Evolutionary conservation across 139 green algal genomes (phyloP).

Genomic region (Nannochloris sp.): DNA sequence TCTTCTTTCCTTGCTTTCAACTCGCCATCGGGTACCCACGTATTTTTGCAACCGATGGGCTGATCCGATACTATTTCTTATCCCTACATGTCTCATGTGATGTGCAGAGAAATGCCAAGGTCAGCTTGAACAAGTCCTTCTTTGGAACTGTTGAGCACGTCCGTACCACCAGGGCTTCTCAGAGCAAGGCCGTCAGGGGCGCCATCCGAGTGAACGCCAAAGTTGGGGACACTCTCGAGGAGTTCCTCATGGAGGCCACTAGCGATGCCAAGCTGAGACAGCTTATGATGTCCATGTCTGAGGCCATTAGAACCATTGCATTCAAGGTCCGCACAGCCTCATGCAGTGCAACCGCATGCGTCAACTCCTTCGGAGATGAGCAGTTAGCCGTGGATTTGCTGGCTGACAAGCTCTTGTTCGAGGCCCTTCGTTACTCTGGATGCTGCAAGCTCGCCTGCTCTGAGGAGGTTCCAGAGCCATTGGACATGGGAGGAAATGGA

Average conservation of each 20-base stretch:
- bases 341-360: conserved; percentile 73
- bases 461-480: conserved; percentile 87
- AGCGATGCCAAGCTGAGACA: conserved; percentile 79
- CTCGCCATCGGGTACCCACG: too few species aligned
- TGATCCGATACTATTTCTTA: too few species aligned
- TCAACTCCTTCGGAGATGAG: conserved; percentile 94
- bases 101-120: neutral
- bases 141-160: neutral
- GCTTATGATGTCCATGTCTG: conserved; percentile 83
- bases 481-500: conserved; percentile 68
- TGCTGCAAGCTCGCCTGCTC: conserved; percentile 82
- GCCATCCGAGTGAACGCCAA: conserved; percentile 20
- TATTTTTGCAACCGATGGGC: too few species aligned
- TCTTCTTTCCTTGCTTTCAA: neutral
- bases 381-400: conserved; percentile 90
- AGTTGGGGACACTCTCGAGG: conserved; percentile 81
- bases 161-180: neutral
- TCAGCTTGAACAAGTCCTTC: neutral
- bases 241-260: conserved; percentile 82
- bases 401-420: conserved; percentile 91
- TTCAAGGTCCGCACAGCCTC: conserved; percentile 91
- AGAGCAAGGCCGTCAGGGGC: neutral
- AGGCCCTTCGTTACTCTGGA: conserved; percentile 75
- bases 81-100: neutral
- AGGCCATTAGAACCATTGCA: conserved; percentile 85